Evolutionary conservation across 495 filamentous ascomycete species (phyloP), one percentile per base, ranked within the genome.

Genomic region (Tricharina praecox): DNA sequence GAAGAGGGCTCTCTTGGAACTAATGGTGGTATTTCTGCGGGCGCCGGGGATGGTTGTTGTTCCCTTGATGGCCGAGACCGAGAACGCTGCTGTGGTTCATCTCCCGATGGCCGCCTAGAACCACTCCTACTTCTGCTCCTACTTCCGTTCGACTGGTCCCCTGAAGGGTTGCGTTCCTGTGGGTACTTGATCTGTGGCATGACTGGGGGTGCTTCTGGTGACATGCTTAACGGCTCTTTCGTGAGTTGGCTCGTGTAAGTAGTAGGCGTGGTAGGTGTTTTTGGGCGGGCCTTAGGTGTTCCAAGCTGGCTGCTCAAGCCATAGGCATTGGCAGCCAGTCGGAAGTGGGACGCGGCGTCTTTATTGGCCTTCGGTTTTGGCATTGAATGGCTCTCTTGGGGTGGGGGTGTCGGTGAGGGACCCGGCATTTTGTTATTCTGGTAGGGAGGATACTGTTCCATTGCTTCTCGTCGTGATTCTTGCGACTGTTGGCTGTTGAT

Each of bases 271-370:
- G 53, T 60, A 19, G 58, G 53, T 9, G 56, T 61, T 30, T 57
- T 59, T 15, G 55, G 55, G 11, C 45, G 47, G 13, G 28, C 21
- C n/a, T 35, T 47, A 15, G 23, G 48, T n/a, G 24, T n/a, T 21
- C 35, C 26, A 10, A 59, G 58, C 33, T 50, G 32, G 13, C 52
- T 51, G 13, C 45, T 50, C 33, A 78, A 79, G 51, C 70, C 72
- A 48, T 82, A 79, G n/a, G 85, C 77, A 25, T 72, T 77, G 10
- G 90, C 86, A 26, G 85, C 86, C 60, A 85, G 86, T 56, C 80
- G 78, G 50, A 95, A 77, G n/a, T 74, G 68, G 26, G 76, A 77
- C 21, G 81, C 82, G 53, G 90, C 53, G 21, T 64, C 62, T 41
- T 53, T 53, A 47, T 49, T 61, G 20, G 59, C 53, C 47, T 53